Evolutionary conservation across 2,329 filamentous ascomycete species (phyloP).

Genomic region (Apiospora phragmitis): DNA sequence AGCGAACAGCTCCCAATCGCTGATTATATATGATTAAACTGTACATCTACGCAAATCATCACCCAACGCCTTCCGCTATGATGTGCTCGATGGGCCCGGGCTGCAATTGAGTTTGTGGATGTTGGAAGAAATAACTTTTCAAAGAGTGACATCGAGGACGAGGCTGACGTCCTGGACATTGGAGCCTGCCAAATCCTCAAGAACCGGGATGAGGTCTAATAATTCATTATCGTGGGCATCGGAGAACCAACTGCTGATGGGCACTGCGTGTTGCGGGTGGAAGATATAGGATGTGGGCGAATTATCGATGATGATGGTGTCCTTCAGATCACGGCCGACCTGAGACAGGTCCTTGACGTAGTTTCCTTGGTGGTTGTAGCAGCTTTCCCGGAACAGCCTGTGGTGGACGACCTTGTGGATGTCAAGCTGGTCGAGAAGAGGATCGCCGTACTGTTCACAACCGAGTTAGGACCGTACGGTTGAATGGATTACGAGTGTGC

Average conservation of each 20-base stretch:
- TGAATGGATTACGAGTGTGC: background rate
- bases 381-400: constrained; percentile 94
- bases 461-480: constrained; percentile 19
- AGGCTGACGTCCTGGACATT: constrained; percentile 95
- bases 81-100: constrained; percentile 30
- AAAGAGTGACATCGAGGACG: constrained; percentile 88
- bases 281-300: constrained; percentile 99
- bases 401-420: constrained; percentile 98
- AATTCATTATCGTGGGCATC: constrained; percentile 99
- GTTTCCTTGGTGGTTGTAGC: constrained; percentile 98
- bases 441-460: constrained; percentile 79
- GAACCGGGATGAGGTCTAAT: constrained; percentile 93
- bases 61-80: constrained; percentile 60
- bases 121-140: constrained; percentile 37
- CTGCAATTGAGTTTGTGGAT: constrained; percentile 23
- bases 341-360: constrained; percentile 99
- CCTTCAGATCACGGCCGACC: constrained; percentile 90
- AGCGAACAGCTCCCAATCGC: constrained; percentile 8
- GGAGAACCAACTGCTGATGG: constrained; percentile 99
- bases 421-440: constrained; percentile 91
- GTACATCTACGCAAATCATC: constrained; percentile 52
- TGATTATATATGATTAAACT: constrained; percentile 51
- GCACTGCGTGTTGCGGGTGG: constrained; percentile 97
- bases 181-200: constrained; percentile 88
- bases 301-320: constrained; percentile 99